These are phyloP conservation scores for Microcera coccophila DNA, from an alignment of 2,329 filamentous ascomycete species.

Conservation along the genomic window DNA sequence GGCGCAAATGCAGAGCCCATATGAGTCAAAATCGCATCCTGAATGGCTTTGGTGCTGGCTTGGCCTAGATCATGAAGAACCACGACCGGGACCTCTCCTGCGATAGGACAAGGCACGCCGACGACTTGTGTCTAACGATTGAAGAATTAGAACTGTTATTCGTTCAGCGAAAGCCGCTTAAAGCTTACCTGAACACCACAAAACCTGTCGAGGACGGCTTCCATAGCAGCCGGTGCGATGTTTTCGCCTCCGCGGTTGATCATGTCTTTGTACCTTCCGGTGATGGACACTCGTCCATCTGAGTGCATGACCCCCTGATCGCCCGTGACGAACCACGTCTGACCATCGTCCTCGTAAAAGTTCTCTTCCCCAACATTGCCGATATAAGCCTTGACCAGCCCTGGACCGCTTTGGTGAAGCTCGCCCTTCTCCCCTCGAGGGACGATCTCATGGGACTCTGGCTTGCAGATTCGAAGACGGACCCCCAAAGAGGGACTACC, in stretches of 20 bases:
- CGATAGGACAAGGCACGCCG: not conserved
- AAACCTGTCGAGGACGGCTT: constrained; percentile 46
- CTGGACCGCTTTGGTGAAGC: not conserved
- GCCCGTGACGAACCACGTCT: constrained; percentile 75
- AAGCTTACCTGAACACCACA: not conserved
- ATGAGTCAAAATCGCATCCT: not conserved
- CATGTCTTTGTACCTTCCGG: constrained; percentile 78
- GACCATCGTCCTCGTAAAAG: not conserved
- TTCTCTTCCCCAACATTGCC: not conserved
- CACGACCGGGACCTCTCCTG: not conserved
- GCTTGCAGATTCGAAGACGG: not conserved
- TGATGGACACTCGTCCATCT: constrained; percentile 76
- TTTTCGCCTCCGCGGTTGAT: constrained; percentile 88
- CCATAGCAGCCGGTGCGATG: constrained; percentile 79
- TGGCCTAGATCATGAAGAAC: not conserved
- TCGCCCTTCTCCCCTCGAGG: not conserved
- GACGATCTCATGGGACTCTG: not conserved
- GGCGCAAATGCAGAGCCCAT: not conserved
- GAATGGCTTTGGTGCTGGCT: not conserved
- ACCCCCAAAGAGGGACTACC: not conserved
- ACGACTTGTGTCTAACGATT: not conserved
- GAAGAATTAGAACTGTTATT: not conserved
- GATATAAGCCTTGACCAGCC: not conserved
- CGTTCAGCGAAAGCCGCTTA: not conserved
- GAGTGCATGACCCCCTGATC: constrained; percentile 76